Percentiles rank a stretch among this genome's conserved stretches.
Conservation (phyloP, 192 early-diverging fungal genomes). For the Entomortierella lignicola region DNA sequence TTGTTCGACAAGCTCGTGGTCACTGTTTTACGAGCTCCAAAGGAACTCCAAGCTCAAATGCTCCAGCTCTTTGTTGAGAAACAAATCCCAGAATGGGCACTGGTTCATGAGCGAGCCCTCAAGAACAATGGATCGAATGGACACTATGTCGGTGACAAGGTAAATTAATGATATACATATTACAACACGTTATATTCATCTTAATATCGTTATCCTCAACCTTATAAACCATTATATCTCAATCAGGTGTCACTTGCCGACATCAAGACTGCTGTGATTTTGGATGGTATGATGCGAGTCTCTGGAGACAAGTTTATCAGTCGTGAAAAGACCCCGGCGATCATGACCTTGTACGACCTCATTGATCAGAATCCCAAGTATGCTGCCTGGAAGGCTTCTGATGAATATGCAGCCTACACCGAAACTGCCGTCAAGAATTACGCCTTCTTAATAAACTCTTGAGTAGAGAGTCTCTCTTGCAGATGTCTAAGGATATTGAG, state of each 20-base stretch:
- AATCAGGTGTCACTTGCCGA: slow-evolving; percentile 11
- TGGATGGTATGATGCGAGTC: not conserved
- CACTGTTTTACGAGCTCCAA: not conserved
- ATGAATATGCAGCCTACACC: not conserved
- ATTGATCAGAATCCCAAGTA: slow-evolving; percentile 4
- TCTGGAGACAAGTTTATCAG: not conserved
- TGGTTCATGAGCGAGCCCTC: slow-evolving; percentile 20
- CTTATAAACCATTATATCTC: not conserved
- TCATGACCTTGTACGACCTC: slow-evolving; percentile 2
- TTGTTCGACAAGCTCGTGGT: slow-evolving; percentile 30
- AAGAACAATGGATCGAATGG: slow-evolving; percentile 34
- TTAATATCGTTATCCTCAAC: not conserved
- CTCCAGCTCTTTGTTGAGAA: slow-evolving; percentile 26
- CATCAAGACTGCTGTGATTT: slow-evolving; percentile 10
- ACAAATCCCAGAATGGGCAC: slow-evolving; percentile 6
- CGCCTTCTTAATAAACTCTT: no score
- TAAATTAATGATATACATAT: no score
- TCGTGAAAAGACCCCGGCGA: slow-evolving; percentile 19
- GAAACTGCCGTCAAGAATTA: no score
- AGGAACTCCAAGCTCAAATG: slow-evolving; percentile 8
- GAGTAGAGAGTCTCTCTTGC: no score
- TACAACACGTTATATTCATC: not conserved
- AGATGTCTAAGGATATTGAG: no score
- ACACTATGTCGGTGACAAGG: slow-evolving; percentile 25
- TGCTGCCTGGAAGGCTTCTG: slow-evolving; percentile 2